phyloP scores from a whole-genome alignment of 2,329 filamentous ascomycete species.

The Zymoseptoria crescenta region DNA sequence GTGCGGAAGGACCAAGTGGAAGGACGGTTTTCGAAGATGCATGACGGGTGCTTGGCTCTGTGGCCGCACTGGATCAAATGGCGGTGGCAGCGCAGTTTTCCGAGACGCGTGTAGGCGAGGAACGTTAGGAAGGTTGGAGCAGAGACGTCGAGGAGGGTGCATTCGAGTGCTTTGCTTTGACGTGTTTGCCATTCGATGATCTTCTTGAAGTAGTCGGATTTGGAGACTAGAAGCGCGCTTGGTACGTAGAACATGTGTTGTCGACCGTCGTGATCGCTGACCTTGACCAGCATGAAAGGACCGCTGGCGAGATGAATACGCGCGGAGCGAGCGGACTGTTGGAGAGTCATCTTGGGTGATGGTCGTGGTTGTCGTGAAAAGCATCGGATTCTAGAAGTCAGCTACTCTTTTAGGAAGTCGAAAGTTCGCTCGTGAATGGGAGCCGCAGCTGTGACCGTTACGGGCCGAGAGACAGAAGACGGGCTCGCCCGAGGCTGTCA shows the following conservation, averaged over 20 bases:
- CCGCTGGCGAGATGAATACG: neutral
- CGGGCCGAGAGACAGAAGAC: neutral
- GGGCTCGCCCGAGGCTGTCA: neutral
- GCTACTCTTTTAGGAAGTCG: neutral
- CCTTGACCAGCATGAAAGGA: neutral
- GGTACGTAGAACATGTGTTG: neutral
- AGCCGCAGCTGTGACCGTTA: neutral
- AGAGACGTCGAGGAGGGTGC: neutral
- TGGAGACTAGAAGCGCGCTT: neutral
- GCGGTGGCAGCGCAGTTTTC: neutral
- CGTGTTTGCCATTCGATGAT: neutral
- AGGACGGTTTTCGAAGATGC: neutral
- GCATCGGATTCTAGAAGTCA: neutral
- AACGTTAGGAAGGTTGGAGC: neutral
- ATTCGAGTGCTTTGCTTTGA: neutral
- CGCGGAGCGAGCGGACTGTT: neutral
- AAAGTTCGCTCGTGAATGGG: neutral
- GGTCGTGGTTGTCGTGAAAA: neutral
- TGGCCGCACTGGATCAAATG: no score
- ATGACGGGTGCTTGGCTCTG: neutral
- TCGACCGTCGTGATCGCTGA: neutral
- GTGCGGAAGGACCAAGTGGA: slow-evolving; percentile 6
- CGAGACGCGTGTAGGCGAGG: neutral
- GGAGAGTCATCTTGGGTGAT: neutral
- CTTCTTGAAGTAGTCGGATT: slow-evolving; percentile 1